Base-by-base conservation (phyloP, 176 grass and related monocot species). In the Phyllostachys edulis region DNA sequence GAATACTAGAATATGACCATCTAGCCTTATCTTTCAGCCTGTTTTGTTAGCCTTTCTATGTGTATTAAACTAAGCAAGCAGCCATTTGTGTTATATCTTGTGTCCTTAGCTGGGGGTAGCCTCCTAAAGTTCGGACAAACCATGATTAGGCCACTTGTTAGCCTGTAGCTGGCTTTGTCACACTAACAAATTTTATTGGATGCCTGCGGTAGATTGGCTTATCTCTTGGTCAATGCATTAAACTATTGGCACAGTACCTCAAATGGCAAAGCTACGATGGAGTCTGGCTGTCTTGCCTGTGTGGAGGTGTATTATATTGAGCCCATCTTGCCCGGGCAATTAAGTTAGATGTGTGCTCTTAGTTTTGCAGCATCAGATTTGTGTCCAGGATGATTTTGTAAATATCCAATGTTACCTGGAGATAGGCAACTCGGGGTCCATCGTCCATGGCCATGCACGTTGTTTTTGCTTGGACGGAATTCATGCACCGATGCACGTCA, bases 91-190 rank as follows among this genome's bases (percentile, higher is more conserved):
- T 42, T 50, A 60, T 82, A 76, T 61, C 49, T 50, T 88, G 57
- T 50, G 82, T 82, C 86, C 86, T 82, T 78, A 12, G 71, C 75
- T 40, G 68, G 45, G 83, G 62, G 71, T 82, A 71, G 87, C 40
- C 90, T 86, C 87, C 82, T 76, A 89, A 84, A 92, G 86, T 39
- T 69, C 78, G 44, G 84, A 87, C 75, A 89, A 39, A 51, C 75
- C 49, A 77, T 76, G 70, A 49, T 84, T 89, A 68, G 84, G 24
- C 64, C 68, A 76, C 18, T 21, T 84, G 75, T 75, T 80, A 56
- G 13, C 44, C 24, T 38, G 9, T 54, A 10, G 26, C 45, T 51
- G 11, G 69, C 29, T 69, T 56, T 62, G 74, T 87, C 37, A 45
- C 67, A 7, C 70, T 80, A 84, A 55, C 14, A 75, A 5, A 21